Evolutionary conservation across 2,329 filamentous ascomycete species (phyloP).

Genomic region (Pyrenophora tritici-repentis): DNA sequence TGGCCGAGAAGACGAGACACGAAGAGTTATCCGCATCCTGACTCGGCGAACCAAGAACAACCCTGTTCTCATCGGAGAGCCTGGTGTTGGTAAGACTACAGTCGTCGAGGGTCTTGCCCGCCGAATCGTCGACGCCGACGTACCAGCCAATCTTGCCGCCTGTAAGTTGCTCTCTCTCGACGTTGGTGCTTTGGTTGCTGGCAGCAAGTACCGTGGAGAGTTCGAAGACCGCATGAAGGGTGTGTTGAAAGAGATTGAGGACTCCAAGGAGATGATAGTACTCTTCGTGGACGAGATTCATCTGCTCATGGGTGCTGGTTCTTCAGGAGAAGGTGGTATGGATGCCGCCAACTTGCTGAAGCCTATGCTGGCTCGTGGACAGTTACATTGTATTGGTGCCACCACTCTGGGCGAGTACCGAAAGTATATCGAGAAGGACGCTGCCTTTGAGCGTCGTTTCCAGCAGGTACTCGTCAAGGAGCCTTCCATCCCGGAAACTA

Average conservation of each 20-base stretch:
- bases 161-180: constrained; percentile 95
- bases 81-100: constrained; percentile 97
- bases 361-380: constrained; percentile 95
- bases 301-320: constrained; percentile 94
- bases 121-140: constrained; percentile 94
- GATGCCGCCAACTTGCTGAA: constrained; percentile 97
- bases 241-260: constrained; percentile 93
- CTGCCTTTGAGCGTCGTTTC: constrained; percentile 96
- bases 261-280: constrained; percentile 94
- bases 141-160: constrained; percentile 90
- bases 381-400: constrained; percentile 96
- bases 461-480: constrained; percentile 98
- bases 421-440: constrained; percentile 99
- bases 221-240: constrained; percentile 99
- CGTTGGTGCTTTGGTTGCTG: constrained; percentile 91
- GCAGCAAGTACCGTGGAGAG: constrained; percentile 97
- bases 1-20: constrained; percentile 92
- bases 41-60: constrained; percentile 98
- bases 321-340: constrained; percentile 96
- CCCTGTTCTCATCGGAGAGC: constrained; percentile 95
- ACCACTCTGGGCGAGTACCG: constrained; percentile 95
- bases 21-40: constrained; percentile 87
- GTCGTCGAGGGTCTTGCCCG: constrained; percentile 95
- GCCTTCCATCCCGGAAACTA: constrained; percentile 82
- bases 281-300: constrained; percentile 99